Base-by-base conservation (phyloP, 176 grass and related monocot species). In the Ensete ventricosum region DNA sequence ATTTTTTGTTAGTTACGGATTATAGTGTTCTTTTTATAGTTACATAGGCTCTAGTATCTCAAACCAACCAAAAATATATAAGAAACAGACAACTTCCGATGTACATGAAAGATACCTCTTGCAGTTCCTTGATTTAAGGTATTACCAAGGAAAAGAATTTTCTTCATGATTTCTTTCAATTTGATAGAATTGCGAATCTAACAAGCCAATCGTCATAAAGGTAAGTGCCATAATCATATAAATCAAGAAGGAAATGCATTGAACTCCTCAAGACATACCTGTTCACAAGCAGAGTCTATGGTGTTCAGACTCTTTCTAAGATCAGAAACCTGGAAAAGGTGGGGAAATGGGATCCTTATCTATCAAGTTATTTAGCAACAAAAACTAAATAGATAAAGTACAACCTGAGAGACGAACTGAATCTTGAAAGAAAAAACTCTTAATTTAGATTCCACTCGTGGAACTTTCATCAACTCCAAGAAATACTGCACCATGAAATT, bases 161-260 rank as follows among this genome's bases (percentile, higher is more conserved):
- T 93, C 90, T 90, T 97, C 94, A 97, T 97, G 64, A 97, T 87
- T 77, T 97, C 94, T 84, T 97, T 97, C 81, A 97, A 81, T 89
- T 97, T 97, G 79, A 79, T 66, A 75, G 85, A 97, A 85, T 70
- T 78, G 76, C 87, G 93, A 74, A 97, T 97, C 93, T 97, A 82
- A 79, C 81, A 75, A 79, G 17, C 9, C 26, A 81, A 7, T 67
- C 64, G 73, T 62, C 17, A 11, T 71, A 17, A 50, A 50, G 8
- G 9, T 19, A 50, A 69, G n/a, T 50, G 1, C 8, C 34, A 69
- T 10, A 34, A 50, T 34, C 14, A 69, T 79, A 62, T 63, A 29
- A 80, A 13, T 72, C 20, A 50, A 52, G 59, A 66, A 81, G 14
- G 2, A 73, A 60, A 19, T 67, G 27, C 50, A 72, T 72, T 69